These are phyloP conservation scores for Colletotrichum eleusines DNA, from an alignment of 2,329 filamentous ascomycete species.

Conservation along the genomic window DNA sequence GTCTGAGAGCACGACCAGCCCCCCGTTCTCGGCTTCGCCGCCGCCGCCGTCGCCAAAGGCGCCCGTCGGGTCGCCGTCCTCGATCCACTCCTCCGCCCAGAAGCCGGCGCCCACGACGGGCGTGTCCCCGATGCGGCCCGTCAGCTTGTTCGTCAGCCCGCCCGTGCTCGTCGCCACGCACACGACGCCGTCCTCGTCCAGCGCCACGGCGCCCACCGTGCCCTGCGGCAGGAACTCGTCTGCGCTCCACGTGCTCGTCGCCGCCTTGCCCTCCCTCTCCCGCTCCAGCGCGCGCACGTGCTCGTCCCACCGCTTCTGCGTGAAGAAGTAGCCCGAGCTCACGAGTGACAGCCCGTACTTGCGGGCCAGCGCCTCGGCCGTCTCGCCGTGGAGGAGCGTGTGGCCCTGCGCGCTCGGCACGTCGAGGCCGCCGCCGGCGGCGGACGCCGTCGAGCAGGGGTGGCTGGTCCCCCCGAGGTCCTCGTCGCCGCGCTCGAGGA, in stretches of 20 bases:
- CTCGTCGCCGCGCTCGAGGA: constrained; percentile 75
- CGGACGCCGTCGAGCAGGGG: constrained; percentile 38
- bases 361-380: constrained; percentile 76
- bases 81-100: constrained; percentile 88
- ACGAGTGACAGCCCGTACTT: constrained; percentile 79
- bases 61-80: constrained; percentile 55
- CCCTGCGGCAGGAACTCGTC: constrained; percentile 82
- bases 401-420: constrained; percentile 75
- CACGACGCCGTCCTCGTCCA: constrained; percentile 81
- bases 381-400: constrained; percentile 74
- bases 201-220: constrained; percentile 84
- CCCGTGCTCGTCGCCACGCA: constrained; percentile 78
- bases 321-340: constrained; percentile 81
- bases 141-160: constrained; percentile 89
- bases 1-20: constrained; percentile 55
- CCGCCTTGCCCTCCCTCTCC: constrained; percentile 57
- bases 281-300: constrained; percentile 71
- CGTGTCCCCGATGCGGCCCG: constrained; percentile 87
- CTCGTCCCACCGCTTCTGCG: constrained; percentile 82
- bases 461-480: constrained; percentile 60
- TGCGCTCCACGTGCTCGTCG: constrained; percentile 66
- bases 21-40: background rate
- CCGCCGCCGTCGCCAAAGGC: constrained; percentile 32
- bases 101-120: constrained; percentile 87
- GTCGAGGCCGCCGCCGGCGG: constrained; percentile 44